Conservation (phyloP, 2,329 filamentous ascomycete genomes). For the Paecilomyces sp. region DNA sequence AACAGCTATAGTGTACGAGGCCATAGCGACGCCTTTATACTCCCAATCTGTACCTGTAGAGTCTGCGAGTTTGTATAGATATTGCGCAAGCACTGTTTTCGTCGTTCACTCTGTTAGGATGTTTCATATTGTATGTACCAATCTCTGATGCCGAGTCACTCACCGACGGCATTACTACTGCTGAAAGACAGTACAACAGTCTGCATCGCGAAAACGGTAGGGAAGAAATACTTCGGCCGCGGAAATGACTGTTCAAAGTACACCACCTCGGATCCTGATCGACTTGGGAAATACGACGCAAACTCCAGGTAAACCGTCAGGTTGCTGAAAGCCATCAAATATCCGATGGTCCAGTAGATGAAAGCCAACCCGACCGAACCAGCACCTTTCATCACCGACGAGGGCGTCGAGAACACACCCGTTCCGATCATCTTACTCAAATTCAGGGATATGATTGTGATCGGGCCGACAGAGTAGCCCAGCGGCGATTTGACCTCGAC, state of each 20-base stretch:
- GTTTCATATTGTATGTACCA: no score
- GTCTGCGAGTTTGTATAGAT: slow-evolving; percentile 53
- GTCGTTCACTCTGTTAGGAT: not conserved
- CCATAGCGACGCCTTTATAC: slow-evolving; percentile 59
- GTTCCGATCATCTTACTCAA: slow-evolving; percentile 58
- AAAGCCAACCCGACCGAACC: slow-evolving; percentile 57
- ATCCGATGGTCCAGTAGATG: slow-evolving; percentile 59
- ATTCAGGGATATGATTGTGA: slow-evolving; percentile 55
- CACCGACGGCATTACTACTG: slow-evolving; percentile 56
- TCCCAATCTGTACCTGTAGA: slow-evolving; percentile 52
- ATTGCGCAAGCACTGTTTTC: slow-evolving; percentile 51
- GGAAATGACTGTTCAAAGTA: slow-evolving; percentile 64
- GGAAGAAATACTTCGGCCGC: slow-evolving; percentile 57
- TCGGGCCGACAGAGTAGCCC: slow-evolving; percentile 50
- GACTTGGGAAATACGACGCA: slow-evolving; percentile 58
- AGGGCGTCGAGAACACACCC: slow-evolving; percentile 55
- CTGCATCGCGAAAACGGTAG: slow-evolving; percentile 58
- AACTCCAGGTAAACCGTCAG: slow-evolving; percentile 58
- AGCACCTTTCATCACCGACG: slow-evolving; percentile 44
- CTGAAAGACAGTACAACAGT: slow-evolving; percentile 58
- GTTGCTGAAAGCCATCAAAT: slow-evolving; percentile 49
- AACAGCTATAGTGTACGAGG: slow-evolving; percentile 54
- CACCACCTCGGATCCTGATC: slow-evolving; percentile 59
- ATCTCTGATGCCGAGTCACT: slow-evolving; percentile 1
- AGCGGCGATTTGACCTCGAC: slow-evolving; percentile 53